Percentiles rank a stretch among this genome's conserved stretches.
Conservation (phyloP, 2,329 filamentous ascomycete species). For the Hysterium pulicare region DNA sequence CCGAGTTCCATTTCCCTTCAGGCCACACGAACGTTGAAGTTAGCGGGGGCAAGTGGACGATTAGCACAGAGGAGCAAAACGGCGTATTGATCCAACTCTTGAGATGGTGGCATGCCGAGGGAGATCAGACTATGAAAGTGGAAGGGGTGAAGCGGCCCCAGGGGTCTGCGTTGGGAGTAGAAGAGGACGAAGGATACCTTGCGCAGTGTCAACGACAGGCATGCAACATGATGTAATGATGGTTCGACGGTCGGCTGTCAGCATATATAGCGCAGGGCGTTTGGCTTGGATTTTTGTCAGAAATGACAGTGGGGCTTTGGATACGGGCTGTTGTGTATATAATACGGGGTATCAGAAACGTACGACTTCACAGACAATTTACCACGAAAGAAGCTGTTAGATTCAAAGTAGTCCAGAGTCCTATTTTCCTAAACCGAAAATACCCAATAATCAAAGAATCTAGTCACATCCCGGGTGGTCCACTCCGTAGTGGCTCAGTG, state of each 20-base stretch:
- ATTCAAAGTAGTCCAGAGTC: too few species aligned
- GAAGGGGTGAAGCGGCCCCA: conserved; percentile 66
- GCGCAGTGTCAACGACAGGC: conserved; percentile 53
- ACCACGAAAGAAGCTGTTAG: too few species aligned
- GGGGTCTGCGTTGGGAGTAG: conserved; percentile 47
- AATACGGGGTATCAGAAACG: too few species aligned
- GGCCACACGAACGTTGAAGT: conserved; percentile 69
- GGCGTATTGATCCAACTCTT: conserved; percentile 70
- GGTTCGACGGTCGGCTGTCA: background rate
- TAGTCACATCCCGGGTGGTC: too few species aligned
- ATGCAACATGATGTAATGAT: conserved; percentile 18
- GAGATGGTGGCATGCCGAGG: conserved; percentile 89
- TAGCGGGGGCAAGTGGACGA: conserved; percentile 85
- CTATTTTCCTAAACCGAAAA: too few species aligned
- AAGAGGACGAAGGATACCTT: conserved; percentile 73
- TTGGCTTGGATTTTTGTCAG: too few species aligned
- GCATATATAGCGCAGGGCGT: background rate
- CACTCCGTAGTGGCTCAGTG: too few species aligned
- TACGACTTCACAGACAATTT: too few species aligned
- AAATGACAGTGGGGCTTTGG: too few species aligned
- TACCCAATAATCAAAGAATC: too few species aligned
- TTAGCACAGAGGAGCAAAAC: conserved; percentile 69
- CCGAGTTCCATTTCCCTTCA: conserved; percentile 87
- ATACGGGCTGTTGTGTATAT: too few species aligned
- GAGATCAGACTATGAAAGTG: conserved; percentile 75